Percentiles rank a stretch among this genome's conserved stretches.
These are phyloP conservation scores for Diaporthe velutina DNA, from an alignment of 2,329 filamentous ascomycete genomes.

Conservation along the genomic window DNA sequence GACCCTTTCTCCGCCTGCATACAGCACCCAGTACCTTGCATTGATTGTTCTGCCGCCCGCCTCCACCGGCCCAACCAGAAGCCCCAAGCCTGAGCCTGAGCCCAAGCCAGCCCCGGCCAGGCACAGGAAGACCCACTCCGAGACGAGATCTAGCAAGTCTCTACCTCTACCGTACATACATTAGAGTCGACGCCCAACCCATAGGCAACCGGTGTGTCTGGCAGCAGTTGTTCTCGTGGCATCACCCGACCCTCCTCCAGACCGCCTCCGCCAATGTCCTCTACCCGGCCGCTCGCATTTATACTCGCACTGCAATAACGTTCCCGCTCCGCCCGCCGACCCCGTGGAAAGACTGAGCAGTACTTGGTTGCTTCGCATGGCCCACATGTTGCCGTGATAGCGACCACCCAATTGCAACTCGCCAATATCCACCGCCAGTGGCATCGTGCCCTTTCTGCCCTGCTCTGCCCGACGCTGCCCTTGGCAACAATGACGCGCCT, in stretches of 20 bases:
- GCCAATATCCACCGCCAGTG: conserved; percentile 32
- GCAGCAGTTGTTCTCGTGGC: conserved; percentile 13
- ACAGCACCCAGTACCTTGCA: conserved; percentile 13
- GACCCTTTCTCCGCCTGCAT: neutral
- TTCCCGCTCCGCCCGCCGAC: neutral
- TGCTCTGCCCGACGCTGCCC: neutral
- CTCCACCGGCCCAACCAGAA: conserved; percentile 18
- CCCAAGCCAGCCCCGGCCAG: conserved; percentile 18
- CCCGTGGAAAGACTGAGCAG: neutral
- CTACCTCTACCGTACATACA: conserved; percentile 22
- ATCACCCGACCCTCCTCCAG: conserved; percentile 23
- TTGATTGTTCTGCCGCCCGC: neutral
- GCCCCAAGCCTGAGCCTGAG: neutral
- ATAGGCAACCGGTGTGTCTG: conserved; percentile 13
- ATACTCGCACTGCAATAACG: conserved; percentile 12
- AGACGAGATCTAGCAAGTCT: conserved; percentile 12
- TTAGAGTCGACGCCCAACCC: conserved; percentile 23
- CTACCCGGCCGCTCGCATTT: neutral
- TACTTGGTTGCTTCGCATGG: conserved; percentile 18
- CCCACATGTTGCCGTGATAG: conserved; percentile 19
- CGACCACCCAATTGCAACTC: conserved; percentile 24
- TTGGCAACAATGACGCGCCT: conserved; percentile 54
- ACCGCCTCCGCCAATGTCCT: conserved; percentile 24
- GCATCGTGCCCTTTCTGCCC: conserved; percentile 9
- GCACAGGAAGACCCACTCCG: conserved; percentile 12